Evolutionary conservation across 345 rosid genomes (phyloP), one percentile per base, ranked within the genome.

Genomic region (Eutrema yunnanense): DNA sequence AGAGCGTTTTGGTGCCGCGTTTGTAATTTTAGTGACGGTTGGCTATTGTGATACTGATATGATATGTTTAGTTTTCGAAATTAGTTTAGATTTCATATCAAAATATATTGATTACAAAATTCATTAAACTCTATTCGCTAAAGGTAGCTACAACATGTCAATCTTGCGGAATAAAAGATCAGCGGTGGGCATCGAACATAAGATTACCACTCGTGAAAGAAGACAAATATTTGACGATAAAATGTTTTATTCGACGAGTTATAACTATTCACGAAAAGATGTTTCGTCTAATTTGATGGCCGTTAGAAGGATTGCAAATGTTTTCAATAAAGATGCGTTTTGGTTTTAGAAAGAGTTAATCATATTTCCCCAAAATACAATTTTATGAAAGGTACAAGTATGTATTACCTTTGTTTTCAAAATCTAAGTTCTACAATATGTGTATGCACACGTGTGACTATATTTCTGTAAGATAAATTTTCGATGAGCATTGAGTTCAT

Each of bases 201-300:
- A 29, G 71, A 52, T 16, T 66, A 54, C 22, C 13, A 54, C 32
- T 67, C 52, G 72, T 54, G 42, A 55, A 53, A 29, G 38, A 41
- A 52, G 71, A 29, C 9, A 19, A 29, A 30, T 42, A 32, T 41
- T 67, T 29, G 26, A 40, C 40, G 38, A 51, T 13, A 38, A 10
- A 22, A 41, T 14, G 51, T 4, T 53, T 11, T 40, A 11, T 29
- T 41, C 8, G 71, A 41, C 11, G 10, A 52, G 14, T 52, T 27
- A 52, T 13, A 52, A 52, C 71, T 66, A 52, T 54, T 67, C 61
- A 32, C 72, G 63, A 55, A 30, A 42, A 2, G 63, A 68, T 42
- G 34, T 68, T 53, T 67, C 41, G 42, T 67, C 62, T 53, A 67
- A 53, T 41, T 51, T 53, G 6, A 14, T 53, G 58, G 58, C 8